Evolutionary conservation across 1,284 basidiomycete species (phyloP), one percentile per base, ranked within the genome.

Genomic region (Melampsora larici-populina): DNA sequence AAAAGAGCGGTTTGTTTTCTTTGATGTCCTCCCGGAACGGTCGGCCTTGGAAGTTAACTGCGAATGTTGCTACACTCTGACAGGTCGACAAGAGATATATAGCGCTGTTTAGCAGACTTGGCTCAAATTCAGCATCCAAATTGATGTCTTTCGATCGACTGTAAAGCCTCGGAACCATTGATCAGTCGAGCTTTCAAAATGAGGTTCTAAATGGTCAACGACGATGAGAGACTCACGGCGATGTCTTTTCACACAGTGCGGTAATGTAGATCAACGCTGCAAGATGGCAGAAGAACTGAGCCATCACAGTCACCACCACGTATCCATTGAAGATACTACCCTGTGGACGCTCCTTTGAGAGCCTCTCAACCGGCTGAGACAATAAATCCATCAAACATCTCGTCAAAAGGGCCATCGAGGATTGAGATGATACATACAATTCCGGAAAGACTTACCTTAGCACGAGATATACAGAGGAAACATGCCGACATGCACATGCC

Each of bases 301-400:
- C 82, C 33, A 97, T 85, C 63, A 97, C 92, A 1, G 93, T 96
- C 24, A 94, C 86, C 58, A 97, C 86, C 65, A 97, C 93, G 82
- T 97, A 97, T 81, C 94, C 85, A 84, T 97, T 97, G 87, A 97
- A 95, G 82, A 97, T 97, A 81, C 95, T 96, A 79, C 92, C 90
- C 29, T 97, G 86, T 1, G 94, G 94, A 43, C 94, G 89, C 85
- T 97, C 93, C 65, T 90, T 88, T 0, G 93, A 95, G 15, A 97
- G 87, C 82, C 93, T 93, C 83, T 97, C 93, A 21, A 96, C 91
- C 31, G 94, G 92, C 92, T 92, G 79, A 17, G 65, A 21, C 43
- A 72, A 55, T 36, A 70, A 58, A 60, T 60, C 9, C n/a, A 24
- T 24, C 29, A 15, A 15, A 31, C n/a, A 60, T 15, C 21, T 24